Conservation (phyloP, 108 stramenopile species). For the Cyclostephanos tholiformis region DNA sequence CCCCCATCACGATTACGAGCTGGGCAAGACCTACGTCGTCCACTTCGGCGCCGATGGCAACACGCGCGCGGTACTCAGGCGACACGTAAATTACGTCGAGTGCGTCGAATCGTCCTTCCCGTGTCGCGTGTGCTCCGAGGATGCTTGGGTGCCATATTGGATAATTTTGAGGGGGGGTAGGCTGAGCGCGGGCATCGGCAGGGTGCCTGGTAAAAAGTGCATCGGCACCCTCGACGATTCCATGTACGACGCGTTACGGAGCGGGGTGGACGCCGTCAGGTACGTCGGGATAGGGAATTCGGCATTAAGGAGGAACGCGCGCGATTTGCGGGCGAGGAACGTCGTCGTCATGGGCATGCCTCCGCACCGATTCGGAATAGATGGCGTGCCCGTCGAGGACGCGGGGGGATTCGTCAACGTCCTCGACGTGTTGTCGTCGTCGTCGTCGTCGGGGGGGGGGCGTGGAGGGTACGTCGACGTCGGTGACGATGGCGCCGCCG, state of each 20-base stretch:
- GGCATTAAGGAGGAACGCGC: constrained; percentile 48
- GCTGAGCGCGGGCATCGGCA: constrained; percentile 59
- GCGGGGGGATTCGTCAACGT: constrained; percentile 31
- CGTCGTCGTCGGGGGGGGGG: not conserved
- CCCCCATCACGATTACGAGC: constrained; percentile 50
- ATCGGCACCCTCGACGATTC: constrained; percentile 64
- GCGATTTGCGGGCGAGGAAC: constrained; percentile 55
- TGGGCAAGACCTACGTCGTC: constrained; percentile 65
- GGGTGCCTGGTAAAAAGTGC: constrained; percentile 53
- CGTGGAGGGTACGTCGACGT: not conserved
- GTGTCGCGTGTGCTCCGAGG: constrained; percentile 51
- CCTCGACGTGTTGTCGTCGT: constrained; percentile 16
- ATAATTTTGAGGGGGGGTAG: constrained; percentile 47
- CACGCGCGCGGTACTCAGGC: constrained; percentile 52
- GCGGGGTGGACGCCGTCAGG: constrained; percentile 53
- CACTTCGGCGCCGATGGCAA: constrained; percentile 68
- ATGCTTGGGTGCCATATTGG: constrained; percentile 61
- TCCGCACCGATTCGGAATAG: constrained; percentile 36
- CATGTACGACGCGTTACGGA: constrained; percentile 59
- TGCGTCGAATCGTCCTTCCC: constrained; percentile 52
- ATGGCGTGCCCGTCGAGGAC: constrained; percentile 47
- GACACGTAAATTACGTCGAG: constrained; percentile 49
- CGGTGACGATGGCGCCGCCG: constrained; percentile 13
- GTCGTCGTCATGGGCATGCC: constrained; percentile 54
- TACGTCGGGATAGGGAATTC: constrained; percentile 73